phyloP scores from a whole-genome alignment of 179 eudicot species.

The Vitellaria paradoxa region DNA sequence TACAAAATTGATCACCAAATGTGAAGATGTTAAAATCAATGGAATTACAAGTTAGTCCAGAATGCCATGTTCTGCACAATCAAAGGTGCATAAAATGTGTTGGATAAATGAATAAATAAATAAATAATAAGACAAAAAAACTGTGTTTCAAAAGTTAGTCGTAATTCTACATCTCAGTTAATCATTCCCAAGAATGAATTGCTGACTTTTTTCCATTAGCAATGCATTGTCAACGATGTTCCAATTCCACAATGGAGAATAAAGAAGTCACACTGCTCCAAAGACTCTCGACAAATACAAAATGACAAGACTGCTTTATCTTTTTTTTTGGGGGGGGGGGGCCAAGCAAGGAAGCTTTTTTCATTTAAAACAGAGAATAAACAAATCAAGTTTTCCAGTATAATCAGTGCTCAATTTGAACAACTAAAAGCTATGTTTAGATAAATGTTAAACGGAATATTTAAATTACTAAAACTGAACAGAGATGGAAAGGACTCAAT shows the following conservation, averaged over 20 bases:
- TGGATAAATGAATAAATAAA: neutral
- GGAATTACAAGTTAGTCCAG: neutral
- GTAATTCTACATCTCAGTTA: neutral
- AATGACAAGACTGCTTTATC: no score
- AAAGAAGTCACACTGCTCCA: neutral
- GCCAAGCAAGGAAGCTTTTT: neutral
- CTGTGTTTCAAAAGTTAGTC: neutral
- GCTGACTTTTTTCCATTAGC: neutral
- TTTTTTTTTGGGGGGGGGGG: no score
- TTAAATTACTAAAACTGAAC: no score
- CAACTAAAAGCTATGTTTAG: neutral
- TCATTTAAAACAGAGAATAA: neutral
- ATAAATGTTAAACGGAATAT: no score
- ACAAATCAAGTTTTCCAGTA: neutral
- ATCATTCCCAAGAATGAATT: neutral
- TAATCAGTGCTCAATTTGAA: neutral
- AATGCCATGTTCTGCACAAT: neutral
- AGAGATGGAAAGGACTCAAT: no score
- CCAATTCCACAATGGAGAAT: neutral
- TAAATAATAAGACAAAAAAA: neutral
- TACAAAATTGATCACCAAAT: neutral
- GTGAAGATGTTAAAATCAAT: neutral
- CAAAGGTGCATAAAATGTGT: no score
- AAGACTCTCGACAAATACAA: neutral
- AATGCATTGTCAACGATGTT: neutral